Conservation (phyloP, 2,329 filamentous ascomycete genomes). For the Trichoderma endophyticum region DNA sequence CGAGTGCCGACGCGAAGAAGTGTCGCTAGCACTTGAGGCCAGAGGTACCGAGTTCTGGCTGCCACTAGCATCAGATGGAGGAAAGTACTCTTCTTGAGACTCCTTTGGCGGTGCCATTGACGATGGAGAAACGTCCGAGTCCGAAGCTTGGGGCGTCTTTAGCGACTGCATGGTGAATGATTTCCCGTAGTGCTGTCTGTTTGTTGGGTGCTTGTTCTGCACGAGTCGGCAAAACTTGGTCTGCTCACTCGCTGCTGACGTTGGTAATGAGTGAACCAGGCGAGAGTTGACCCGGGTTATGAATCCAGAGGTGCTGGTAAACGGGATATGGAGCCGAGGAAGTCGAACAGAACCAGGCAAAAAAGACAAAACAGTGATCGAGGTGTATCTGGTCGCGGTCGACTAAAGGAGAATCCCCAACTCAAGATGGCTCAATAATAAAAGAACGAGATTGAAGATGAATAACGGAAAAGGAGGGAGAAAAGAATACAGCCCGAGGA, state of each 20-base stretch:
- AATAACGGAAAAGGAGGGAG: neutral
- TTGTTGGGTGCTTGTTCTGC: neutral
- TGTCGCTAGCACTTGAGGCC: conserved; percentile 21
- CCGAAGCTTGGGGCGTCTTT: conserved; percentile 33
- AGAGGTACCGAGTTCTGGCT: conserved; percentile 11
- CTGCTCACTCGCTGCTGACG: neutral
- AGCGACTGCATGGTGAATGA: conserved; percentile 23
- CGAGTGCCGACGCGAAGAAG: conserved; percentile 31
- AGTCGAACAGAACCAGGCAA: neutral
- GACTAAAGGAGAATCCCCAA: neutral
- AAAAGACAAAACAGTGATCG: neutral
- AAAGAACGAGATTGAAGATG: neutral
- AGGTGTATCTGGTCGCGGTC: neutral
- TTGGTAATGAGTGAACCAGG: neutral
- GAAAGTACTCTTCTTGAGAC: conserved; percentile 18
- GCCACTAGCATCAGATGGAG: neutral
- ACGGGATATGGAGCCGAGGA: neutral
- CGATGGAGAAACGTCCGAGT: conserved; percentile 44
- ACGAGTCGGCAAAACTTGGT: neutral
- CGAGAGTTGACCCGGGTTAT: neutral
- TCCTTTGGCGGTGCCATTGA: conserved; percentile 27
- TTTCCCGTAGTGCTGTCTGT: neutral
- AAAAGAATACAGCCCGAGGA: conserved; percentile 1
- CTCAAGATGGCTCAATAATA: neutral
- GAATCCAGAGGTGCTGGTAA: neutral